A percentile compares a stretch with the other conserved stretches of the same genome.
phyloP scores from a whole-genome alignment of 2,329 filamentous ascomycete species.

The Tolypocladium nubicola region DNA sequence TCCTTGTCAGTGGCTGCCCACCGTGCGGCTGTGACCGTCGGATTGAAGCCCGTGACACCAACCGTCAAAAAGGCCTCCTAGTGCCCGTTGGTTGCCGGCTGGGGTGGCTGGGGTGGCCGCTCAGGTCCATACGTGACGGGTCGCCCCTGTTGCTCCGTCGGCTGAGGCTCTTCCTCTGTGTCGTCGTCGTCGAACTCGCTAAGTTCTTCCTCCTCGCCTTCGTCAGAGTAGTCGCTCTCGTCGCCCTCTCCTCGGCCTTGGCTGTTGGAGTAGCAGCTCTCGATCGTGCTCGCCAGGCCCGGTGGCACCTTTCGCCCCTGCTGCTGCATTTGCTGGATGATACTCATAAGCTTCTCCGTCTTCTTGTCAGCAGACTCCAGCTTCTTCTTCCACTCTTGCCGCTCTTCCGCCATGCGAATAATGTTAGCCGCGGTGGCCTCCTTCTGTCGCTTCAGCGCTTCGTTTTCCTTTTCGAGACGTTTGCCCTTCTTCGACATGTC shows the following conservation, averaged over 20 bases:
- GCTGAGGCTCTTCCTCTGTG: constrained; percentile 38
- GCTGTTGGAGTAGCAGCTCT: constrained; percentile 46
- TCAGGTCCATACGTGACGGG: constrained; percentile 37
- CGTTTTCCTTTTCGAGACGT: constrained; percentile 91
- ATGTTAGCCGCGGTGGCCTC: constrained; percentile 92
- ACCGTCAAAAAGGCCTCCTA: constrained; percentile 19
- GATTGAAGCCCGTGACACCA: background rate
- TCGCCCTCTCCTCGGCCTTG: constrained; percentile 41
- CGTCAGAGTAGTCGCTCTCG: constrained; percentile 55
- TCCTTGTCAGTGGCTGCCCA: background rate
- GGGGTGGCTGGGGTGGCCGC: constrained; percentile 29
- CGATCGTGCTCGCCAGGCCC: constrained; percentile 49
- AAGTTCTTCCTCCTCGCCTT: constrained; percentile 50
- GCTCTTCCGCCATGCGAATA: constrained; percentile 92
- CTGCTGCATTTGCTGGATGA: constrained; percentile 93
- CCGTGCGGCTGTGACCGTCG: background rate
- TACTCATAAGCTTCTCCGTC: constrained; percentile 83
- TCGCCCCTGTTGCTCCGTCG: constrained; percentile 18
- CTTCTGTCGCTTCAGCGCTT: constrained; percentile 81
- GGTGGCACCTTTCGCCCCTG: constrained; percentile 72
- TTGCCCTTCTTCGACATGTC: constrained; percentile 99
- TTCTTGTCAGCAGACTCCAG: constrained; percentile 47
- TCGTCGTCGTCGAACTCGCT: constrained; percentile 58
- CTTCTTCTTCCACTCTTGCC: constrained; percentile 72
- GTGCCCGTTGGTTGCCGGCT: constrained; percentile 30